phyloP scores from a whole-genome alignment of 805 yeast genomes.

The Candida railenensis region DNA sequence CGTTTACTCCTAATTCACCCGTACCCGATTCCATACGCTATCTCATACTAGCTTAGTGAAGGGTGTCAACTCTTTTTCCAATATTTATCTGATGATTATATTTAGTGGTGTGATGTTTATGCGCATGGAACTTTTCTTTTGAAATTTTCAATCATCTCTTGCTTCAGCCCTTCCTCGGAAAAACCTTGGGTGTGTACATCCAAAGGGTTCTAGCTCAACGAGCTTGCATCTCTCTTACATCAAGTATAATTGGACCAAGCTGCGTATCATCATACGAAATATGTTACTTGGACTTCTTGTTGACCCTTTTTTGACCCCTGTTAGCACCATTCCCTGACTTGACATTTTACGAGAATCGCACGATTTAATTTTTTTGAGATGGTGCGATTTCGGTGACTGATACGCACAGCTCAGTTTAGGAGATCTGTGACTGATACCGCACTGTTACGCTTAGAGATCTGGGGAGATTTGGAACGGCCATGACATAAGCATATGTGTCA shows the following conservation, averaged over 20 bases:
- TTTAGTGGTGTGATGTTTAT: not conserved
- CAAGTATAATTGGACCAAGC: not conserved
- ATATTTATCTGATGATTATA: not conserved
- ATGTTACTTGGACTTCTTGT: too few relatives aligned
- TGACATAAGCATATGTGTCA: not conserved
- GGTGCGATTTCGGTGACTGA: not conserved
- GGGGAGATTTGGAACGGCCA: not conserved
- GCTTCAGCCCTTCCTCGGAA: not conserved
- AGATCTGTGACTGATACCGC: too few relatives aligned
- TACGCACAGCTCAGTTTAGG: too few relatives aligned
- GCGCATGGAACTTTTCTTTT: not conserved
- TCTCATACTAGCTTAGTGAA: not conserved
- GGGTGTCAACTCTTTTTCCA: not conserved
- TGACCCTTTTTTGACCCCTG: too few relatives aligned
- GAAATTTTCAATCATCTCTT: not conserved
- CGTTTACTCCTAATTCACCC: slow-evolving; percentile 1
- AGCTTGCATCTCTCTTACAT: too few relatives aligned
- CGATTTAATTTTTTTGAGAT: not conserved
- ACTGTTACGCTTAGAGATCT: too few relatives aligned
- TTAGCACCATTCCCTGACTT: too few relatives aligned
- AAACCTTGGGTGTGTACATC: too few relatives aligned
- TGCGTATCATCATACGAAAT: too few relatives aligned
- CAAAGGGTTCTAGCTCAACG: too few relatives aligned
- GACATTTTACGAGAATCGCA: not conserved
- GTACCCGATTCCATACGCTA: not conserved